A percentile compares a stretch with the other conserved stretches of the same genome.
These are phyloP conservation scores for Colletotrichum tropicicola DNA, from an alignment of 2,329 filamentous ascomycete genomes.

Conservation along the genomic window DNA sequence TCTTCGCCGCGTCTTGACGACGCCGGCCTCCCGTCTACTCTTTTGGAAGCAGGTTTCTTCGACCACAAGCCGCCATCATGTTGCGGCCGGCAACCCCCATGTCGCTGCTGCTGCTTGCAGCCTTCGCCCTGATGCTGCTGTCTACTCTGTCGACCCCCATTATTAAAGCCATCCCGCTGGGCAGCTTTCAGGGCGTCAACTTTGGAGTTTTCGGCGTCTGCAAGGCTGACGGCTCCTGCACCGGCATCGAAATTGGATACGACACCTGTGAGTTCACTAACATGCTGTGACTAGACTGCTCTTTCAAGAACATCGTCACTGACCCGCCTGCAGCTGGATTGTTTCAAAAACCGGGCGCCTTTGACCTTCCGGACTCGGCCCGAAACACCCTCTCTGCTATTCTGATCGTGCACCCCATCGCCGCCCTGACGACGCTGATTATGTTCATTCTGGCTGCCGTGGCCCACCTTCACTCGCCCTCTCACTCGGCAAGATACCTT, in stretches of 20 bases:
- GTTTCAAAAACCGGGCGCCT: constrained; percentile 46
- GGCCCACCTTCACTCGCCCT: constrained; percentile 86
- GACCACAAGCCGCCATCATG: constrained; percentile 63
- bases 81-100: constrained; percentile 93
- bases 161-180: constrained; percentile 85
- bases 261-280: constrained; percentile 71
- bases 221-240: constrained; percentile 69
- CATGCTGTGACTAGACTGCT: not conserved
- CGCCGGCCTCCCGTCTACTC: constrained; percentile 44
- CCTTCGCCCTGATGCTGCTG: constrained; percentile 86
- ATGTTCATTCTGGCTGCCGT: constrained; percentile 83
- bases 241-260: constrained; percentile 83
- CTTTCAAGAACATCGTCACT: not conserved
- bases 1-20: constrained; percentile 53
- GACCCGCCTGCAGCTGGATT: not conserved
- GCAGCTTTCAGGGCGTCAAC: constrained; percentile 76
- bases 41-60: constrained; percentile 46
- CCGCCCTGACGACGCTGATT: constrained; percentile 84
- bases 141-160: constrained; percentile 93
- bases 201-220: constrained; percentile 97
- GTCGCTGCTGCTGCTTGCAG: constrained; percentile 82
- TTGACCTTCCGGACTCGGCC: constrained; percentile 64
- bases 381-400: constrained; percentile 81
- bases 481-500: constrained; percentile 90
- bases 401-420: constrained; percentile 91